phyloP scores from a whole-genome alignment of 768 basidiomycete species.

The Lactifluus volemus region DNA sequence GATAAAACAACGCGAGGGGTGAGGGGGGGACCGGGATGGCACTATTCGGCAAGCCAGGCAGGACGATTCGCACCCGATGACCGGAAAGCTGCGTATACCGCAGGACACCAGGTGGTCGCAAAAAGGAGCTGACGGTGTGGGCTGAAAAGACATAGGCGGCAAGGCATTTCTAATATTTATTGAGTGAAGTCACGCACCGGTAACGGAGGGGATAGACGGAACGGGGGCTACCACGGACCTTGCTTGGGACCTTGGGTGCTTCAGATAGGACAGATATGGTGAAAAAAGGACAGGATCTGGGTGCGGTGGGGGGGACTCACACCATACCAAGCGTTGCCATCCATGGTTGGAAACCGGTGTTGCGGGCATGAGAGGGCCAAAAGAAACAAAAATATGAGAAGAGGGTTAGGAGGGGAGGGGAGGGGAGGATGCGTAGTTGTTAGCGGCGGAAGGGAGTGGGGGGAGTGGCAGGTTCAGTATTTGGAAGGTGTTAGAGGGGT shows the following conservation, averaged over 20 bases:
- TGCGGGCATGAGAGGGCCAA: not conserved
- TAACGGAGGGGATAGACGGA: no score
- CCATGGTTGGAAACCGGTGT: not conserved
- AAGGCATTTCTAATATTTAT: not conserved
- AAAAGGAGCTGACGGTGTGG: not conserved
- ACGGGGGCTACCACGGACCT: not conserved
- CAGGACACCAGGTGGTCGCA: not conserved
- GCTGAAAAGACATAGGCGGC: not conserved
- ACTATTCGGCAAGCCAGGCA: not conserved
- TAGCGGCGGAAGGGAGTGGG: not conserved
- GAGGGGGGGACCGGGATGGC: no score
- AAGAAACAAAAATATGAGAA: no score
- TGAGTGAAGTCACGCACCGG: not conserved
- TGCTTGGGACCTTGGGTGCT: not conserved
- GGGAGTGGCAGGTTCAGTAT: not conserved
- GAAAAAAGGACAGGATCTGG: no score
- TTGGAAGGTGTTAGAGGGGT: slow-evolving; percentile 3
- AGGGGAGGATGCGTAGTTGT: not conserved
- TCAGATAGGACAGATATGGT: not conserved
- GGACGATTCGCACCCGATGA: not conserved
- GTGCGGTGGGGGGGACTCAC: no score
- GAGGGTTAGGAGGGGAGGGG: not conserved
- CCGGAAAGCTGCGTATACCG: not conserved
- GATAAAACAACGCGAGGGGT: no score
- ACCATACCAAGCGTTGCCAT: not conserved